phyloP scores from a whole-genome alignment of 2,329 filamentous ascomycete genomes.

The Chaetomium olivaceum region DNA sequence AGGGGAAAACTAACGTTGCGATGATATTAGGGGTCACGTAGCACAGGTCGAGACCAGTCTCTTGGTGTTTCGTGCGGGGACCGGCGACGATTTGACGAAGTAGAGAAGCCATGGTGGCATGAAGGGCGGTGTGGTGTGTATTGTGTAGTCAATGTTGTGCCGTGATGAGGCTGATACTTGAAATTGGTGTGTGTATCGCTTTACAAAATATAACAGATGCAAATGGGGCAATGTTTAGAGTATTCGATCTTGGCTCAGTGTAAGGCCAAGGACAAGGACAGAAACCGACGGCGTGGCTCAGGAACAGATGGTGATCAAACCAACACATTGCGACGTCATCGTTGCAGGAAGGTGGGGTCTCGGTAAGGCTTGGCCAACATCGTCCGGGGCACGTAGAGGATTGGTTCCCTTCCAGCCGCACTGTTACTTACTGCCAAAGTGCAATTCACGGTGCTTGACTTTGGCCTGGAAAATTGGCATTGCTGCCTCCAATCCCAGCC shows the following conservation, averaged over 20 bases:
- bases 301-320: neutral
- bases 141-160: neutral
- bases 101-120: constrained; percentile 65
- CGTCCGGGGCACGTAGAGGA: neutral
- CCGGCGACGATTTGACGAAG: constrained; percentile 90
- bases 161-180: neutral
- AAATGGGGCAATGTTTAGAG: neutral
- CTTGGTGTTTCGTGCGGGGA: constrained; percentile 78
- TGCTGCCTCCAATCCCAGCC: neutral
- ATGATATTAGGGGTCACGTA: constrained; percentile 86
- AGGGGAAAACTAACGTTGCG: constrained; percentile 50
- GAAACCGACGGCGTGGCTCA: constrained; percentile 5
- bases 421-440: neutral
- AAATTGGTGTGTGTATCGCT: neutral
- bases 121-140: neutral
- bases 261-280: neutral
- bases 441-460: neutral
- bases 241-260: neutral
- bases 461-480: neutral
- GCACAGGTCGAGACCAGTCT: constrained; percentile 89
- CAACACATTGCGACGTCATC: constrained; percentile 13
- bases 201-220: neutral
- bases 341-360: constrained; percentile 4
- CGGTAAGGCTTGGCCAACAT: neutral
- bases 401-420: neutral